Percentiles rank a stretch among this genome's conserved stretches.
phyloP scores from a whole-genome alignment of 106 monocot genomes.

The Triglochin maritima region DNA sequence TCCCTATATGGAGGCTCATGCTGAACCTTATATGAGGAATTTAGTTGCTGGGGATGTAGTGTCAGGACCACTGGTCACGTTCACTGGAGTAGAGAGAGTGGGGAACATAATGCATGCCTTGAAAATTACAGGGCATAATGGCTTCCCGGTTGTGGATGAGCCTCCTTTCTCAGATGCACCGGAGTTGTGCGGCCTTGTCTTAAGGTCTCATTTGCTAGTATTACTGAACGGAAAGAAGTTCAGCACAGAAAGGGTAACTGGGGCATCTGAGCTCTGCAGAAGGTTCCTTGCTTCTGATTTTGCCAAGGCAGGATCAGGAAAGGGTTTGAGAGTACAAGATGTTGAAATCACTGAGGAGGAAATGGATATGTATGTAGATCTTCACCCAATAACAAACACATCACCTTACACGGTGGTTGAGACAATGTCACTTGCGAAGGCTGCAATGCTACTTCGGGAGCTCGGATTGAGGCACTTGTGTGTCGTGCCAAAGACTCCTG shows the following conservation, averaged over 20 bases:
- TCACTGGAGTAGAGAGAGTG: slow-evolving; percentile 37
- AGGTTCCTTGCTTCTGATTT: slow-evolving; percentile 42
- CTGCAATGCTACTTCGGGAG: slow-evolving; percentile 42
- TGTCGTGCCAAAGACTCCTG: slow-evolving; percentile 52
- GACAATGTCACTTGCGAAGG: slow-evolving; percentile 61
- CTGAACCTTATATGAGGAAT: slow-evolving; percentile 43
- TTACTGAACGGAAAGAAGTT: slow-evolving; percentile 39
- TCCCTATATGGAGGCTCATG: slow-evolving; percentile 45
- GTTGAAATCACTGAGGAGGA: slow-evolving; percentile 37
- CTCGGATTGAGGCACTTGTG: slow-evolving; percentile 53
- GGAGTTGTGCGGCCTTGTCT: slow-evolving; percentile 48
- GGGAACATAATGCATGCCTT: slow-evolving; percentile 21
- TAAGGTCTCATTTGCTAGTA: slow-evolving; percentile 49
- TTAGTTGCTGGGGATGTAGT: slow-evolving; percentile 45
- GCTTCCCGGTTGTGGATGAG: slow-evolving; percentile 48
- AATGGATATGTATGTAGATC: slow-evolving; percentile 61
- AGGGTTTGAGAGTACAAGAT: slow-evolving; percentile 39
- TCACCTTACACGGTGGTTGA: slow-evolving; percentile 58
- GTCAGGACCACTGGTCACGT: slow-evolving; percentile 33
- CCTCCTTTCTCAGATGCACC: slow-evolving; percentile 23
- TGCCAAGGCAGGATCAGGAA: slow-evolving; percentile 51
- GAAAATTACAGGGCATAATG: slow-evolving; percentile 34
- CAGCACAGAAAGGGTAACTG: slow-evolving; percentile 26
- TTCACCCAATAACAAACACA: slow-evolving; percentile 47
- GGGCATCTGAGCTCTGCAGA: slow-evolving; percentile 4